Evolutionary conservation across 176 grass and related monocot species (phyloP), one percentile per base, ranked within the genome.

Genomic region (Hsuehochloa calcarea): DNA sequence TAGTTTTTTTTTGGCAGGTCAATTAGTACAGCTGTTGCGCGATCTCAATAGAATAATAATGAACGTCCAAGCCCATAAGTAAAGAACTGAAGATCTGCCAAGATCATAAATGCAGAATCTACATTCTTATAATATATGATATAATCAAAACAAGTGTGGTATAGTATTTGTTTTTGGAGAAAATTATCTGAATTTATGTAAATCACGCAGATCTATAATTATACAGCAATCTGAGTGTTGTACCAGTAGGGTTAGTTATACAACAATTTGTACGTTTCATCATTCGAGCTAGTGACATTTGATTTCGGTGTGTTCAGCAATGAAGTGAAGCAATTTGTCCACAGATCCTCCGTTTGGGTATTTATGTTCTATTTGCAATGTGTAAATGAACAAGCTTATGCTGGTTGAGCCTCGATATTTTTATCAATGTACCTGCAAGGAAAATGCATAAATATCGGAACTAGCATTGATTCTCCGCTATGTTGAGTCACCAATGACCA

Each of bases 381-480:
- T 90, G 88, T 68, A 98, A 87, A 82, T 98, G 91, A 49, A 98
- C 87, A 77, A 98, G 76, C 78, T 74, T 65, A 19, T 67, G 73
- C 65, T 88, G 81, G 85, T 87, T 69, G 54, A 92, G 39, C 16
- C 70, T 89, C 22, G 89, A 88, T 84, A 98, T 85, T 81, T 88
- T 93, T 68, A 98, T 90, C 96, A 6, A 95, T 68, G 60, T 95
- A 98, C 80, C 93, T 98, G 81, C 61, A 88, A 70, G 62, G 11
- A 75, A 70, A 63, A 76, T 20, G 15, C 58, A 90, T 52, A 82
- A 20, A 55, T 63, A 11, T 77, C 19, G 87, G 56, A 54, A 81
- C 12, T 84, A 63, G 1, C 43, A 78, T 46, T 70, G 49, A 55
- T 10, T 78, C 9, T 76, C 5, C 58, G 22, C 54, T 50, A 68